Evolutionary conservation across 2,329 filamentous ascomycete genomes (phyloP), one percentile per base, ranked within the genome.

Genomic region (Talaromyces sp.): DNA sequence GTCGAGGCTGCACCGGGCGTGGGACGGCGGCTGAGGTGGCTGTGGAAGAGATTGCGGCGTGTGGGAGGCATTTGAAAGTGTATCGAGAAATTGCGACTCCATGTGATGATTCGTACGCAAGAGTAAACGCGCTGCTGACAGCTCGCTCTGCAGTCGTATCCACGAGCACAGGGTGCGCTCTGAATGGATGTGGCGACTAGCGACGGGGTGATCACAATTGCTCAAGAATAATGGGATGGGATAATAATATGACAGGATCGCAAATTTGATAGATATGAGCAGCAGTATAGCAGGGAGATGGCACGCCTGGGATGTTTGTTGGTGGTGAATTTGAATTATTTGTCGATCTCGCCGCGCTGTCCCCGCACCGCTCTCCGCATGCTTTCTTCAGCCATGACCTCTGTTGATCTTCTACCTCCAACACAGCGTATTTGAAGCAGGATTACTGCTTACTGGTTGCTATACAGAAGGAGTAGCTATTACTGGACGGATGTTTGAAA

Each of bases 31-130:
- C 51, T 58, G 55, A 61, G 59, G 35, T 61, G 59, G 41, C 43
- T 55, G 52, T 58, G 59, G 24, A 61, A 61, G 13, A 61, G 55
- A 46, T 61, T 61, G 19, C 59, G 59, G 32, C 59, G 59, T 31
- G 59, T 61, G 4, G 59, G 59, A 19, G 59, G 59, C 59, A 61
- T 61, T 41, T 43, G 10, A n/a, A 21, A 27, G 4, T 24, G 21
- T 46, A 24, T 46, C 19, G n/a, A n/a, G 14, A 3, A 24, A 21
- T 46, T 46, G 43, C n/a, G 43, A 46, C 43, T 46, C 3, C 24
- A 24, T 46, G 11, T 8, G 43, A 46, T 46, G 43, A 24, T 10
- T 24, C 43, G 43, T 46, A 17, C 35, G 35, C 14, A 17, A 38
- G 35, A 38, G 14, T 38, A 38, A n/a, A 38, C 35, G 35, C 35